Evolutionary conservation across 176 grass and related monocot species (phyloP).

Genomic region (Lolium perenne): DNA sequence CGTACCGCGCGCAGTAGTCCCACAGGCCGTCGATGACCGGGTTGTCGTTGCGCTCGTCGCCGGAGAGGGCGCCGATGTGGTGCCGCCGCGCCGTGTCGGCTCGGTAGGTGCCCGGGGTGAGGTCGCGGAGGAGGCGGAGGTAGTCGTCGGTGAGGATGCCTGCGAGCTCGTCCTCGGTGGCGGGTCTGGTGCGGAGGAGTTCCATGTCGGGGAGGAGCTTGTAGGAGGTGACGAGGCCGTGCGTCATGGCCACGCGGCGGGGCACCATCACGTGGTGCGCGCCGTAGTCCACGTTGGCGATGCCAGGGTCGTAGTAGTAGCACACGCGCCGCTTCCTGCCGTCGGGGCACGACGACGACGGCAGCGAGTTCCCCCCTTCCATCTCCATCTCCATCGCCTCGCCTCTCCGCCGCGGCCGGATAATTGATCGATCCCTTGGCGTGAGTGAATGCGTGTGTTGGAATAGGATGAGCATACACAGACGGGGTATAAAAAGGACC

Average conservation of each 20-base stretch:
- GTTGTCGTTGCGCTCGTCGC: constrained; percentile 35
- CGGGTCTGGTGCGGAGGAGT: constrained; percentile 41
- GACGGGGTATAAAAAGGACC: neutral
- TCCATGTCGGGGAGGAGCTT: constrained; percentile 43
- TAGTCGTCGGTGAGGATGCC: constrained; percentile 55
- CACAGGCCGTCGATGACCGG: constrained; percentile 59
- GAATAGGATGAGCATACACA: neutral
- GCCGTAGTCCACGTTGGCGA: constrained; percentile 68
- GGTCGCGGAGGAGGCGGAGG: constrained; percentile 36
- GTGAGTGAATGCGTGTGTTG: neutral
- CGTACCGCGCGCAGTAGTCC: constrained; percentile 55
- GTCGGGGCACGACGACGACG: constrained; percentile 40
- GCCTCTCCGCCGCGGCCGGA: neutral
- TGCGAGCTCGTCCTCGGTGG: constrained; percentile 41
- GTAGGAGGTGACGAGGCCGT: constrained; percentile 58
- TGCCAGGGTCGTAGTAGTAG: constrained; percentile 75
- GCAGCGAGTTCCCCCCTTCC: constrained; percentile 53
- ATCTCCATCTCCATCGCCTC: neutral
- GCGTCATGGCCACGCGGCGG: constrained; percentile 65
- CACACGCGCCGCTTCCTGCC: constrained; percentile 61
- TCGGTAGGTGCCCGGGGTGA: constrained; percentile 21
- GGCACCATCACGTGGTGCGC: constrained; percentile 65
- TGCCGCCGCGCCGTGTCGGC: neutral
- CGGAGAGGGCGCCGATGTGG: neutral
- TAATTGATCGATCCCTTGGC: neutral